These are phyloP conservation scores for Thuidium tamariscinum DNA, from an alignment of 225 moss, liverwort and hornwort species.

Conservation along the genomic window DNA sequence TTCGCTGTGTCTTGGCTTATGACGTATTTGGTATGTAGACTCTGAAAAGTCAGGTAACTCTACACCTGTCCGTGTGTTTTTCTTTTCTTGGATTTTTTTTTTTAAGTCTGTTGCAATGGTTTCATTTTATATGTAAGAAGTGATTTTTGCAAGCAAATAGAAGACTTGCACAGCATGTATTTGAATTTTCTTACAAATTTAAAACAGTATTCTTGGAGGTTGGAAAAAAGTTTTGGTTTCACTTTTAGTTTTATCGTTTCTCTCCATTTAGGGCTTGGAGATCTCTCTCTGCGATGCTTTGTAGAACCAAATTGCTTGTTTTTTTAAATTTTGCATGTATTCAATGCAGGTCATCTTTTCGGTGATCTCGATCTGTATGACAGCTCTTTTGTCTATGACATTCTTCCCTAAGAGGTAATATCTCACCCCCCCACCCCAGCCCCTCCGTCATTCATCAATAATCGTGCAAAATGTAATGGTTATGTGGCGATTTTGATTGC, in stretches of 20 bases:
- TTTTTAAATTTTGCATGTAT: not conserved
- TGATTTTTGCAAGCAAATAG: not conserved
- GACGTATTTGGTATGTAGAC: slow-evolving; percentile 78
- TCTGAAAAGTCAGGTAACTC: slow-evolving; percentile 34
- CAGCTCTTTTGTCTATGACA: slow-evolving; percentile 47
- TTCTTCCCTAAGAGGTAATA: slow-evolving; percentile 62
- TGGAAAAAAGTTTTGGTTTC: not conserved
- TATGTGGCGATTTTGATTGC: not conserved
- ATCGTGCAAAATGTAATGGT: not conserved
- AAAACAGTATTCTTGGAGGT: not conserved
- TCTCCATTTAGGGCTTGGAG: not conserved
- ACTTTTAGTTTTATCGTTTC: not conserved
- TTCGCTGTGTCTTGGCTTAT: slow-evolving; percentile 66
- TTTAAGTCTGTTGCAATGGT: not conserved
- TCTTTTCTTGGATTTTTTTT: not conserved
- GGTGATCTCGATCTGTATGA: slow-evolving; percentile 53
- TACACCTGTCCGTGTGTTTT: not conserved
- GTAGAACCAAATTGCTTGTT: not conserved
- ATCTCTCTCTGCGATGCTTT: not conserved
- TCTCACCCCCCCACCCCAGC: not conserved
- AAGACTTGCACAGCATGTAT: not conserved
- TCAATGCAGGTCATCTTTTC: slow-evolving; percentile 55
- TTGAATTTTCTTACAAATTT: not conserved
- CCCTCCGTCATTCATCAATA: not conserved
- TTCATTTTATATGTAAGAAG: not conserved